phyloP scores from a whole-genome alignment of 371 early-diverging fungal genomes.

The Haplosporangium sp. region DNA sequence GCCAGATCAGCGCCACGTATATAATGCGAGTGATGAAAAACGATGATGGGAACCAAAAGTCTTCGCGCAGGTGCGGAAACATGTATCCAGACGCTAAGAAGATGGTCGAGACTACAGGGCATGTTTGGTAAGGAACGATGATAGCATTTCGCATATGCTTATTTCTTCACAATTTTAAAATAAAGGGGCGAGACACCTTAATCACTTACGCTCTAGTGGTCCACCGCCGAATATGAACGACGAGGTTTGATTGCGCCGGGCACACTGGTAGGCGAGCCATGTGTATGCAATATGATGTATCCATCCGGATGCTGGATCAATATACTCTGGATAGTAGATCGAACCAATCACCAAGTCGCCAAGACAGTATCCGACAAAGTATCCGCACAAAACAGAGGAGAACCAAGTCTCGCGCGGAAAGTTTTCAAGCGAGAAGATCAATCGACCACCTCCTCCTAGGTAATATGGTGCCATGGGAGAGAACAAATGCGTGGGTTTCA shows the following conservation, averaged over 20 bases:
- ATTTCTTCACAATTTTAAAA: not conserved
- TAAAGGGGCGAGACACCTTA: not conserved
- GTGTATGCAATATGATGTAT: slow-evolving; percentile 19
- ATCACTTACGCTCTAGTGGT: slow-evolving; percentile 14
- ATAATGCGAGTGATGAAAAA: slow-evolving; percentile 22
- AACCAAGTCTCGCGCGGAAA: slow-evolving; percentile 24
- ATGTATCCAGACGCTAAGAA: slow-evolving; percentile 22
- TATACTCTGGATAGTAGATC: slow-evolving; percentile 18
- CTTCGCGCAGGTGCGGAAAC: slow-evolving; percentile 23
- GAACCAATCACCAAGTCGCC: slow-evolving; percentile 24
- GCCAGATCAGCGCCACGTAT: slow-evolving; percentile 14
- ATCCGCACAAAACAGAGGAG: slow-evolving; percentile 16
- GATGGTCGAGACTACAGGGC: slow-evolving; percentile 21
- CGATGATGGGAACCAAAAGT: slow-evolving; percentile 38
- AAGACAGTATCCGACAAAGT: slow-evolving; percentile 27
- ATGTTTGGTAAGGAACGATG: too few species aligned
- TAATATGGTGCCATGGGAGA: slow-evolving; percentile 27
- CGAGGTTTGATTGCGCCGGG: not conserved
- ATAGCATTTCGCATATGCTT: too few species aligned
- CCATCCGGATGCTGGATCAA: slow-evolving; percentile 24
- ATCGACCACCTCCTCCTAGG: slow-evolving; percentile 42
- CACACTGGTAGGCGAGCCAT: slow-evolving; percentile 9
- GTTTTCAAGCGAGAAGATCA: slow-evolving; percentile 35
- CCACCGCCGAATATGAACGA: slow-evolving; percentile 16
- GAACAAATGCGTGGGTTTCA: slow-evolving; percentile 12